Conservation (phyloP, 2,329 filamentous ascomycete genomes). For the Rhytidhysteron rufulum region DNA sequence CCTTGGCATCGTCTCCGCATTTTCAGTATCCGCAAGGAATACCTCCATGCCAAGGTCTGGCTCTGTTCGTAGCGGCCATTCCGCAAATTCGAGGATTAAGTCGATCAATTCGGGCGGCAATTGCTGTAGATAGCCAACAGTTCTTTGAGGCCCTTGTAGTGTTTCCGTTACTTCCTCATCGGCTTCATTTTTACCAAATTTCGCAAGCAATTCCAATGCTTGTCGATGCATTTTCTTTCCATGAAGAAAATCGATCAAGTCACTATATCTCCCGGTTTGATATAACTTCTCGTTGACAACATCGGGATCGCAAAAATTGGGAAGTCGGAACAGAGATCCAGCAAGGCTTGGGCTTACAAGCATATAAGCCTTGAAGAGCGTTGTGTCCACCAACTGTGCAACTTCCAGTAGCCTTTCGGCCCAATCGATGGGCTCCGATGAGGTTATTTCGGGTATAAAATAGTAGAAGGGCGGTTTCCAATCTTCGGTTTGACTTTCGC, state of each 20-base stretch:
- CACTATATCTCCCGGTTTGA: constrained; percentile 82
- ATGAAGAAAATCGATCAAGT: constrained; percentile 95
- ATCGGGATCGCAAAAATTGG: constrained; percentile 94
- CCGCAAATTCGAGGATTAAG: constrained; percentile 83
- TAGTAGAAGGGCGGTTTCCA: constrained; percentile 42
- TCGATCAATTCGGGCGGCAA: constrained; percentile 84
- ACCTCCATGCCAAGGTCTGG: constrained; percentile 83
- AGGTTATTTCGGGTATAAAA: constrained; percentile 32
- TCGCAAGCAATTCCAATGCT: constrained; percentile 75
- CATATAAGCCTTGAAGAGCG: constrained; percentile 93
- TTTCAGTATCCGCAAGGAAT: constrained; percentile 89
- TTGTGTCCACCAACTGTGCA: constrained; percentile 86
- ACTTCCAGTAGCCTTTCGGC: constrained; percentile 69
- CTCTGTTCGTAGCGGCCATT: constrained; percentile 76
- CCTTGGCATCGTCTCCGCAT: constrained; percentile 83
- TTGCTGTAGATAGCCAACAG: constrained; percentile 85
- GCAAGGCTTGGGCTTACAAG: constrained; percentile 80
- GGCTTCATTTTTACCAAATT: constrained; percentile 64
- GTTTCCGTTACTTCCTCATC: constrained; percentile 46
- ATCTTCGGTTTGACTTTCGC: constrained; percentile 33
- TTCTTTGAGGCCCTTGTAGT: constrained; percentile 77
- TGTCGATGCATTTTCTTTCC: constrained; percentile 90
- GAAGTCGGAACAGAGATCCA: constrained; percentile 85
- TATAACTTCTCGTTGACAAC: constrained; percentile 92
- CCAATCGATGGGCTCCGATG: constrained; percentile 50